Evolutionary conservation across 176 grass and related monocot species (phyloP), one percentile per base, ranked within the genome.

Genomic region (Ananas comosus): DNA sequence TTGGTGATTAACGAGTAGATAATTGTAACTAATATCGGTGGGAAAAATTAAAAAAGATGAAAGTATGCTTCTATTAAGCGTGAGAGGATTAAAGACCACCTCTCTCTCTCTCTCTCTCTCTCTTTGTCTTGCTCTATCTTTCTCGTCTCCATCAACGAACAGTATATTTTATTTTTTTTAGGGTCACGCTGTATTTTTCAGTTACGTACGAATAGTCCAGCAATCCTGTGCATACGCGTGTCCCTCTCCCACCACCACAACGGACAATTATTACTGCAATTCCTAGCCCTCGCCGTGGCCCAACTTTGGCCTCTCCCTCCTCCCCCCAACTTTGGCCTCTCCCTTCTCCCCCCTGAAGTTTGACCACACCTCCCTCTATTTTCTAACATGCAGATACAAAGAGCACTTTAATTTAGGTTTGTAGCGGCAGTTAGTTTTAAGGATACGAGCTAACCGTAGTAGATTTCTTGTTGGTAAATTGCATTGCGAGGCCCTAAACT

Each of bases 251-350:
- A 11, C 48, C 12, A 11, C 52, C 53, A 47, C 11, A 12, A 66
- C 49, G 72, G 51, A 70, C 79, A 76, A 81, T 81, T 81, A 75
- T 81, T 74, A 70, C 63, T 70, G 56, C 2, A 58, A 67, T 28
- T 2, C 13, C 65, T 63, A 64, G 12, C 72, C 24, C 48, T 59
- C 48, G 24, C 47, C 57, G 19, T 10, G 2, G 17, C 4, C 16
- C 6, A 2, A 9, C 67, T n/a, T 16, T 16, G 10, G 1, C 67
- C 49, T 3, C 42, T 3, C 69, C 53, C 27, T 49, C 64, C 22
- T 51, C 10, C 28, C 22, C 69, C 69, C 33, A 2, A 9, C 67
- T n/a, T 16, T 16, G 10, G 1, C 67, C 49, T 3, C 42, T 3
- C 69, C 53, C 27, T 49, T 51, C 22, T 51, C 10, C 28, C 22